Conservation (phyloP, 306 rosid genomes). For the Cyamopsis tetragonoloba region DNA sequence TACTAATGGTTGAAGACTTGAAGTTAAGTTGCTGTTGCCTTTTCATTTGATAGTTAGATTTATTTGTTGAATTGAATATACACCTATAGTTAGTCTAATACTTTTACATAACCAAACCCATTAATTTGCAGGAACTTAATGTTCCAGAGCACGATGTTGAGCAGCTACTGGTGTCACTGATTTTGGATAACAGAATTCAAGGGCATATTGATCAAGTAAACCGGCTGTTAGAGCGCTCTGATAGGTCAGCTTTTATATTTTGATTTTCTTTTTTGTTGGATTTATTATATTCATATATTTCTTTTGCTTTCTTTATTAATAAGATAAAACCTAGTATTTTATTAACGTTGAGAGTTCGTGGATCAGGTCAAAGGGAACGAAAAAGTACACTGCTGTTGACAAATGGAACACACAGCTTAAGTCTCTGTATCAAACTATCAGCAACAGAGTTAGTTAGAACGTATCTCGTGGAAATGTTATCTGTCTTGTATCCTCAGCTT, state of each 20-base stretch:
- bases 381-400: conserved; percentile 79
- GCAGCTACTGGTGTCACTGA: conserved; percentile 55
- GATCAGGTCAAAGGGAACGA: conserved; percentile 85
- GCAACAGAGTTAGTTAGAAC: conserved; percentile 61
- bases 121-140: conserved; percentile 44
- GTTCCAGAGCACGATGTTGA: conserved; percentile 57
- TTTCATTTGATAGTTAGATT: not conserved
- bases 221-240: conserved; percentile 81
- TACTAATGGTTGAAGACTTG: not conserved
- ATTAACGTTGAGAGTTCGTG: conserved; percentile 13
- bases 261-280: not conserved
- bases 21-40: not conserved
- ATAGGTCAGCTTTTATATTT: conserved; percentile 41
- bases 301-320: no score
- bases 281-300: not conserved
- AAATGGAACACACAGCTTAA: conserved; percentile 88
- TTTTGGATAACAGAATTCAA: conserved; percentile 83
- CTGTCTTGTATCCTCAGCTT: not conserved
- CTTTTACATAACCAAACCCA: not conserved
- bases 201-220: conserved; percentile 95
- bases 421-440: conserved; percentile 65
- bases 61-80: not conserved
- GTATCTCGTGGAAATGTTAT: not conserved
- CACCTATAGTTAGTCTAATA: not conserved
- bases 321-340: not conserved